These are phyloP conservation scores for Sanghuangporus sanghuang DNA, from an alignment of 1,284 basidiomycete genomes.

Conservation along the genomic window DNA sequence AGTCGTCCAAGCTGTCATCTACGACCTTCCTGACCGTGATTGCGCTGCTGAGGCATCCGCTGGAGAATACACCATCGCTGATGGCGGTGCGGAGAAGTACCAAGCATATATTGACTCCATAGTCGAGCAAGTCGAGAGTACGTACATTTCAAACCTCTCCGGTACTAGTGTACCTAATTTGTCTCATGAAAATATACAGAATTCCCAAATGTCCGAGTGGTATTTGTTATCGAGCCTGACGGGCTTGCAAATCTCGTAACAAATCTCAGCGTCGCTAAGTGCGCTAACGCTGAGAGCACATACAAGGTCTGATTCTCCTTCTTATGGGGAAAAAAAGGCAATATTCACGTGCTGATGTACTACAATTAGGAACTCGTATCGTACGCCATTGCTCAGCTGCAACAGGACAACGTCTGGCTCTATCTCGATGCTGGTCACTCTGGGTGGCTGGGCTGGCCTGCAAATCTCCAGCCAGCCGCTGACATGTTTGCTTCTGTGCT, in stretches of 20 bases:
- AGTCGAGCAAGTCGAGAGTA: constrained; percentile 19
- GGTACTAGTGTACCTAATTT: not conserved
- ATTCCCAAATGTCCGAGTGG: constrained; percentile 20
- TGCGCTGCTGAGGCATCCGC: constrained; percentile 20
- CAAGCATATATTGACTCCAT: constrained; percentile 21
- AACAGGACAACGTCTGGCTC: constrained; percentile 22
- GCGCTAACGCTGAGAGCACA: constrained; percentile 19
- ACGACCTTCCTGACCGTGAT: constrained; percentile 22
- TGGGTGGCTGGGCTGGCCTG: constrained; percentile 23
- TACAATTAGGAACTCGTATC: constrained; percentile 17
- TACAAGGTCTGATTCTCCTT: constrained; percentile 18
- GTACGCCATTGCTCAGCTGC: constrained; percentile 20
- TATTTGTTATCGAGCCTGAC: constrained; percentile 22
- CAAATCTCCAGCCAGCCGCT: constrained; percentile 21
- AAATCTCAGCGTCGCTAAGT: constrained; percentile 20
- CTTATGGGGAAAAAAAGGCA: not conserved
- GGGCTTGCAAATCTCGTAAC: constrained; percentile 21
- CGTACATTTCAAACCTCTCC: not conserved
- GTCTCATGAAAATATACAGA: constrained; percentile 8
- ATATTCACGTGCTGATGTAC: not conserved
- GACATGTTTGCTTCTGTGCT: constrained; percentile 20
- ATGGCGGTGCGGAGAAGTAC: constrained; percentile 19
- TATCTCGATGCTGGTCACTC: constrained; percentile 23
- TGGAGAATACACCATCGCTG: constrained; percentile 21
- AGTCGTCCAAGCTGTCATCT: constrained; percentile 22